phyloP scores from a whole-genome alignment of 2,329 filamentous ascomycete species.

The Amphichorda felina region DNA sequence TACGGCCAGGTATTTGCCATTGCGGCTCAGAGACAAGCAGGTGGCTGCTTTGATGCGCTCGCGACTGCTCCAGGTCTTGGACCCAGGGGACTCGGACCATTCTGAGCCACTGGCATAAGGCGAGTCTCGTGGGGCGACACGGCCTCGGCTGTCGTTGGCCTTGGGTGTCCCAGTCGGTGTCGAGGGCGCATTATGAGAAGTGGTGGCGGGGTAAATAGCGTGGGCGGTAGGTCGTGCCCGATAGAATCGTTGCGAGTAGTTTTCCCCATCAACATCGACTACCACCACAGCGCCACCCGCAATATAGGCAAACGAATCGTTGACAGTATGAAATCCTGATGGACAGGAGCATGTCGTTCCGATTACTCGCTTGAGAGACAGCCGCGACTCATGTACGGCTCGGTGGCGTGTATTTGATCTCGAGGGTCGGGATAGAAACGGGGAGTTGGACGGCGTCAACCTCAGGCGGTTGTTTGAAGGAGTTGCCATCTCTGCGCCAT shows the following conservation, averaged over 20 bases:
- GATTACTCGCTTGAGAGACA: conserved; percentile 74
- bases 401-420: conserved; percentile 50
- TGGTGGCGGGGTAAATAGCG: conserved; percentile 46
- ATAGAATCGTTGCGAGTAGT: conserved; percentile 74
- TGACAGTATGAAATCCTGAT: conserved; percentile 74
- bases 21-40: conserved; percentile 76
- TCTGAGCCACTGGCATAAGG: conserved; percentile 48
- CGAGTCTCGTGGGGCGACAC: conserved; percentile 38
- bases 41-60: conserved; percentile 93
- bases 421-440: conserved; percentile 48
- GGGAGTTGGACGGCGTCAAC: conserved; percentile 67
- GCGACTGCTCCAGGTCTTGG: conserved; percentile 73
- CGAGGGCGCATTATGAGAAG: conserved; percentile 37
- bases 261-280: conserved; percentile 61
- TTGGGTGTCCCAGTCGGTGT: conserved; percentile 44
- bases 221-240: conserved; percentile 70
- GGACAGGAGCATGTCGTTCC: conserved; percentile 80
- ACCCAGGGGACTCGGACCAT: conserved; percentile 16
- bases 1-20: conserved; percentile 79
- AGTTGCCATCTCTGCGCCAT: conserved; percentile 49
- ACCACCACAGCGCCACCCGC: conserved; percentile 91
- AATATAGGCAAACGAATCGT: conserved; percentile 70
- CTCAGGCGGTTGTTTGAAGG: conserved; percentile 48
- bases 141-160: conserved; percentile 51
- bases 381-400: conserved; percentile 38